Evolutionary conservation across 192 early-diverging fungal genomes (phyloP), one percentile per base, ranked within the genome.

Genomic region (Rhizoclosmatium sp.): DNA sequence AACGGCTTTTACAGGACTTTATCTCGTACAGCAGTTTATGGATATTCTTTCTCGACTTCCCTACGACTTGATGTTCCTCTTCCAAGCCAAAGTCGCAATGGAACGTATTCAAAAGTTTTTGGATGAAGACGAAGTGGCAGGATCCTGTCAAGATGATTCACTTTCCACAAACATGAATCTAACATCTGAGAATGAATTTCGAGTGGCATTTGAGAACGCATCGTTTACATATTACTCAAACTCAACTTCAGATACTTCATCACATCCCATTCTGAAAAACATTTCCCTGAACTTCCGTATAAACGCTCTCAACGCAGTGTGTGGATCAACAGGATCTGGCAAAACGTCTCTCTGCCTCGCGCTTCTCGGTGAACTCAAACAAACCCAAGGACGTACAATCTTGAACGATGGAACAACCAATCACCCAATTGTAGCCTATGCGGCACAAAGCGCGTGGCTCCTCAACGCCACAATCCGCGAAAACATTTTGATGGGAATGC

Each of bases 271-370:
- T 16, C 46, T 80, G 12, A n/a, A 4, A 16, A 65, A 80, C 65
- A 16, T 80, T 5, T 46, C 10, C 46, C 16, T 75, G 7, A 23
- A 66, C 19, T 60, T 80, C 45, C 41, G 47, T n/a, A 19, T 56
- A 19, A 46, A 49, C 51, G 54, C 49, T 4, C 73, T 80, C n/a
- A 81, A 61, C 14, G 87, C 97, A 14, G 80, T 98, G 45, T 90
- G 90, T 44, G 97, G 97, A 4, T 87, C 94, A 0, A 97, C 96
- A 14, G 98, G 95, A 0, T 87, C 90, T n/a, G 98, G 98, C 60
- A 99, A 99, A 82, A 75, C 84, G 2, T 92, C 92, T 5, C 76
- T 99, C 62, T 81, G 97, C 10, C 69, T 91, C 19, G 93, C 94
- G 64, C 87, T 80, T 10, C 73, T 80, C 44, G 79, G 79, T 5